Evolutionary conservation across 495 filamentous ascomycete genomes (phyloP).

Genomic region (Aspergillus wentii): DNA sequence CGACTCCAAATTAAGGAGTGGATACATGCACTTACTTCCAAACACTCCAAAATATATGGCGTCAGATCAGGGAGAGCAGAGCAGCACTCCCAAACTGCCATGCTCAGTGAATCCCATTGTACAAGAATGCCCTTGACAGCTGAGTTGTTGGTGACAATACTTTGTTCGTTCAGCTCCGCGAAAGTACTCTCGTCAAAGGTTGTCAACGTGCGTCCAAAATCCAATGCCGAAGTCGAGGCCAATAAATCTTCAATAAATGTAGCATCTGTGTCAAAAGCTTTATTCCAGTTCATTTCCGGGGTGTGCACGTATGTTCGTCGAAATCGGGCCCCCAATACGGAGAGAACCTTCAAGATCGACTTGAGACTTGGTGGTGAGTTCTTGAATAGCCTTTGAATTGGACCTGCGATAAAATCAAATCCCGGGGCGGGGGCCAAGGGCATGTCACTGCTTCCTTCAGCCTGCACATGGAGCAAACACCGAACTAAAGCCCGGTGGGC

Average conservation of each 20-base stretch:
- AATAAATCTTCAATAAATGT: constrained; percentile 31
- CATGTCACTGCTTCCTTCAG: constrained; percentile 9
- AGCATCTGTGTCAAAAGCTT: constrained; percentile 24
- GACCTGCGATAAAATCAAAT: constrained; percentile 35
- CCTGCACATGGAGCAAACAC: constrained; percentile 20
- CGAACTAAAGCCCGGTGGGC: constrained; percentile 30
- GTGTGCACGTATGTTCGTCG: constrained; percentile 30
- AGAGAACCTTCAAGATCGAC: constrained; percentile 30
- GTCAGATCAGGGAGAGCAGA: constrained; percentile 30
- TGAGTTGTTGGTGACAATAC: constrained; percentile 15
- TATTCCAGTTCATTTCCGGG: constrained; percentile 29
- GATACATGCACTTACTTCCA: constrained; percentile 19
- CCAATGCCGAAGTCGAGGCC: constrained; percentile 21
- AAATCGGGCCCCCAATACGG: constrained; percentile 30
- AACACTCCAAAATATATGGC: constrained; percentile 28
- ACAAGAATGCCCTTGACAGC: constrained; percentile 12
- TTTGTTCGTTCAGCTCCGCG: constrained; percentile 16
- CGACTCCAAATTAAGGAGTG: background rate
- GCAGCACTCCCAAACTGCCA: constrained; percentile 38
- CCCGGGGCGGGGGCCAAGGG: constrained; percentile 10
- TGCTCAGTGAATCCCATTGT: constrained; percentile 27
- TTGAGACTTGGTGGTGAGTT: constrained; percentile 24
- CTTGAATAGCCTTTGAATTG: constrained; percentile 34
- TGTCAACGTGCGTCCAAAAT: constrained; percentile 27
- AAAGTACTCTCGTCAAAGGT: constrained; percentile 25